These are phyloP conservation scores for Termitomyces bulborhizus DNA, from an alignment of 768 basidiomycete genomes.

Conservation along the genomic window DNA sequence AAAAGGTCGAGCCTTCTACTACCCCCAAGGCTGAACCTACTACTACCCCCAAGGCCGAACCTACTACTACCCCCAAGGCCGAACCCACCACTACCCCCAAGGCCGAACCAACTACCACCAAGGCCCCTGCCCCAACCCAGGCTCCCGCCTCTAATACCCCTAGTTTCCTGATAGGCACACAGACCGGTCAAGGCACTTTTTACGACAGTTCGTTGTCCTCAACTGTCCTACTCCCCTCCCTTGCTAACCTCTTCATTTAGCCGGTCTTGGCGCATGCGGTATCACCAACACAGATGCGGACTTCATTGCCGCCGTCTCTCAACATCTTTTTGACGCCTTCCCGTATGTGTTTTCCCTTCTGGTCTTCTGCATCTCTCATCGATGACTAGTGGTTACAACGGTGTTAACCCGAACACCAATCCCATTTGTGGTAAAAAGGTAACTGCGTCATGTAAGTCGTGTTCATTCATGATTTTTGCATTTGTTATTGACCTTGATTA, in stretches of 20 bases:
- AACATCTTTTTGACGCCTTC: conserved; percentile 48
- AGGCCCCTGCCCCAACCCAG: background rate
- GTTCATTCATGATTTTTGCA: background rate
- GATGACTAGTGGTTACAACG: conserved; percentile 41
- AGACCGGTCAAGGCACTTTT: conserved; percentile 52
- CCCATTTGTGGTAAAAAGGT: conserved; percentile 59
- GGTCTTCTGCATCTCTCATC: background rate
- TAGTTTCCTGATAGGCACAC: conserved; percentile 41
- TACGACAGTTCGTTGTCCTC: conserved; percentile 35
- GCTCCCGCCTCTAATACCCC: conserved; percentile 14
- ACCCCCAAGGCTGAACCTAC: conserved; percentile 6
- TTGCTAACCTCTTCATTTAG: conserved; percentile 17
- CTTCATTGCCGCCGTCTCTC: conserved; percentile 53
- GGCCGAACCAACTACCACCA: conserved; percentile 8
- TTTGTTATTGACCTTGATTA: background rate
- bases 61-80: conserved; percentile 13
- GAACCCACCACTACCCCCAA: conserved; percentile 6
- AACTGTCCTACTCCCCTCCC: background rate
- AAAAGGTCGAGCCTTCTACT: conserved; percentile 1
- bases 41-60: conserved; percentile 11
- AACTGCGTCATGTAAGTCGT: conserved; percentile 41
- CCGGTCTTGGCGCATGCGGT: conserved; percentile 64
- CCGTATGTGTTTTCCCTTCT: conserved; percentile 37
- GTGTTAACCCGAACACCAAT: conserved; percentile 67
- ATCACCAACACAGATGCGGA: conserved; percentile 45